Percentiles rank a stretch among this genome's conserved stretches.
Conservation (phyloP, 2,329 filamentous ascomycete species). For the Penicillium sp. region DNA sequence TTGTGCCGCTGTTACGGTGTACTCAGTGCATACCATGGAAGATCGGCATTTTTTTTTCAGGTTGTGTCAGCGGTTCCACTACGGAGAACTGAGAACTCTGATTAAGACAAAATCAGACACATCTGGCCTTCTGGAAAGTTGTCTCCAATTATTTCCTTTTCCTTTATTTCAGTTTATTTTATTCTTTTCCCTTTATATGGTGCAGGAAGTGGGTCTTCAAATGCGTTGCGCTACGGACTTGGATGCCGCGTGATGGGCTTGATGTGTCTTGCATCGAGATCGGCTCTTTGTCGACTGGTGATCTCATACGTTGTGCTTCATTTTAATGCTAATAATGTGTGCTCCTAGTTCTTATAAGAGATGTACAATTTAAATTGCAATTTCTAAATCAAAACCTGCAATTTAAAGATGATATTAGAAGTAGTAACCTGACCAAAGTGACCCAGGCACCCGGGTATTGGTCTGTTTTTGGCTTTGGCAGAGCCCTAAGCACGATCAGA, state of each 20-base stretch:
- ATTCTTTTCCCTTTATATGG: neutral
- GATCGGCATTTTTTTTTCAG: constrained; percentile 21
- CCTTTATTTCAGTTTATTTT: constrained; percentile 1
- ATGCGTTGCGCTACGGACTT: constrained; percentile 16
- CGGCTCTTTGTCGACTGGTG: neutral
- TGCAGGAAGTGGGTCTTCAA: constrained; percentile 24
- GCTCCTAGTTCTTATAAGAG: no score
- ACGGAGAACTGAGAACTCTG: constrained; percentile 5
- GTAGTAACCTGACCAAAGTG: neutral
- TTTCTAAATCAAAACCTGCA: neutral
- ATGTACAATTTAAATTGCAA: neutral
- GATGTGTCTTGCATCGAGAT: constrained; percentile 16
- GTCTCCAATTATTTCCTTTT: constrained; percentile 15
- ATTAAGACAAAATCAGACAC: constrained; percentile 5
- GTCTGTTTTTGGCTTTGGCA: constrained; percentile 15
- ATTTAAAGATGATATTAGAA: neutral
- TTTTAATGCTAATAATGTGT: neutral
- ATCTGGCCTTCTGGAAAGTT: constrained; percentile 21
- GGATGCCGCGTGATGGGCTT: constrained; percentile 14
- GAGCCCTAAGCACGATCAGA: constrained; percentile 28
- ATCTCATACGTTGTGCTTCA: neutral
- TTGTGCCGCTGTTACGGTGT: constrained; percentile 13
- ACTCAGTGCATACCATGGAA: constrained; percentile 13
- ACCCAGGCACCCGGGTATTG: constrained; percentile 7
- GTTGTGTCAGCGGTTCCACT: constrained; percentile 20